Evolutionary conservation across 2,329 filamentous ascomycete species (phyloP), one percentile per base, ranked within the genome.

Genomic region (Thermothelomyces thermophilus): DNA sequence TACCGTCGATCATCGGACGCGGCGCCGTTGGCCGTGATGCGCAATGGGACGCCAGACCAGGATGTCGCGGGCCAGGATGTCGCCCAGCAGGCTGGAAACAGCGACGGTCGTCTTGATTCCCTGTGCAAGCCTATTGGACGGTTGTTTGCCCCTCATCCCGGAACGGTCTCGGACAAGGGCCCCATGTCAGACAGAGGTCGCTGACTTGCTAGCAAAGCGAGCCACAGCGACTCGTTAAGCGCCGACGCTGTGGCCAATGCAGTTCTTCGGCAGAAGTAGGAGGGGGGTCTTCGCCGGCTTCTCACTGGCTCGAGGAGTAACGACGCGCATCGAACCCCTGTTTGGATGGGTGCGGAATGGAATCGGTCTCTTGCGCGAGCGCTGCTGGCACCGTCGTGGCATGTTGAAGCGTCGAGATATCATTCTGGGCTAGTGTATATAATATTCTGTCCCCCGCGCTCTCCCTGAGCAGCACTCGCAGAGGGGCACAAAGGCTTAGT

Each of bases 231-330:
- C 51, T 16, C 26, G 47, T 57, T 80, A 80, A 80, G 76, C 77
- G 77, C 77, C 73, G 71, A 73, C 66, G 70, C 70, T 70, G 64
- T 61, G 62, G 62, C 66, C 64, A 66, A 70, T 75, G 73, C 73
- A 73, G 70, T 68, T 69, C 54, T 52, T 61, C 59, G 56, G 62
- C 59, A 60, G 56, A 60, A 61, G 53, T 53, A 62, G 52, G 24
- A n/a, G n/a, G 24, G 55, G 52, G 53, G 58, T 55, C 52, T 48
- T 58, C 37, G 44, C 41, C 48, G 30, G 17, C 45, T 36, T 64
- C 53, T 58, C 58, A 69, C 63, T 70, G 66, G 66, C 56, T 54
- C 53, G 46, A 54, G 24, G 37, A 42, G 52, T 53, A 58, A 66
- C 67, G 62, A 66, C 62, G 64, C 64, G 64, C 68, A 68, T 48